These are phyloP conservation scores for Xylariaceae sp. DNA, from an alignment of 2,329 filamentous ascomycete genomes.

Conservation along the genomic window DNA sequence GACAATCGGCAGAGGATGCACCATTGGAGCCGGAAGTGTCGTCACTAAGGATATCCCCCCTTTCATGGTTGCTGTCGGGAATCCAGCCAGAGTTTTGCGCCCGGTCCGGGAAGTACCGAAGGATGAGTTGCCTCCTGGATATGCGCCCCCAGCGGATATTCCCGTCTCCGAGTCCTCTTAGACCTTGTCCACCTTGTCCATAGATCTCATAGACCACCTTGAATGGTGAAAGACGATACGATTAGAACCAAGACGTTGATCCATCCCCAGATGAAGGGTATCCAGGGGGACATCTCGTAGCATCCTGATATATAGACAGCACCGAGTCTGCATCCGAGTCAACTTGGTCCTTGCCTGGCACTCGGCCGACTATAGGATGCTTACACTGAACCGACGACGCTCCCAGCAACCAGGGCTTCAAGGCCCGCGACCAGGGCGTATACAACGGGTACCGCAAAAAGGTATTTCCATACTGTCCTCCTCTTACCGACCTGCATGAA, in stretches of 20 bases:
- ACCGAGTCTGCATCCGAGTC: slow-evolving; percentile 53
- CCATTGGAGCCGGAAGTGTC: slow-evolving; percentile 76
- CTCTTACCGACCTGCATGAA: slow-evolving; percentile 62
- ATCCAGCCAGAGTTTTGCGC: slow-evolving; percentile 57
- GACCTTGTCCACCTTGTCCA: slow-evolving; percentile 40
- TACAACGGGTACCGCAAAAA: slow-evolving; percentile 69
- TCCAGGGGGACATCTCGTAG: slow-evolving; percentile 92
- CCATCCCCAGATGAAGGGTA: slow-evolving; percentile 82
- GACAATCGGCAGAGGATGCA: slow-evolving; percentile 69
- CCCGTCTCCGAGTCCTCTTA: slow-evolving; percentile 12
- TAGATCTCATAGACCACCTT: slow-evolving; percentile 76
- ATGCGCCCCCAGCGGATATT: slow-evolving; percentile 14
- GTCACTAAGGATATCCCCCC: slow-evolving; percentile 72
- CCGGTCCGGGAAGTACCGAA: slow-evolving; percentile 13
- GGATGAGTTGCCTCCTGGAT: slow-evolving; percentile 18
- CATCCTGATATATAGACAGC: slow-evolving; percentile 77
- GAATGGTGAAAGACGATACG: slow-evolving; percentile 87
- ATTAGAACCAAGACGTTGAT: slow-evolving; percentile 80
- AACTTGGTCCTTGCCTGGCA: slow-evolving; percentile 3
- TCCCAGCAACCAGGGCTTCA: slow-evolving; percentile 76
- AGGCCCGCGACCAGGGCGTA: slow-evolving; percentile 69
- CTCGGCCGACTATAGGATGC: slow-evolving; percentile 24
- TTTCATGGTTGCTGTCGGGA: slow-evolving; percentile 60
- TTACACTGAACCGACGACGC: slow-evolving; percentile 74
- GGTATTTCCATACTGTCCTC: slow-evolving; percentile 50